phyloP scores from a whole-genome alignment of 306 rosid species.

The Pterocarpus santalinus region DNA sequence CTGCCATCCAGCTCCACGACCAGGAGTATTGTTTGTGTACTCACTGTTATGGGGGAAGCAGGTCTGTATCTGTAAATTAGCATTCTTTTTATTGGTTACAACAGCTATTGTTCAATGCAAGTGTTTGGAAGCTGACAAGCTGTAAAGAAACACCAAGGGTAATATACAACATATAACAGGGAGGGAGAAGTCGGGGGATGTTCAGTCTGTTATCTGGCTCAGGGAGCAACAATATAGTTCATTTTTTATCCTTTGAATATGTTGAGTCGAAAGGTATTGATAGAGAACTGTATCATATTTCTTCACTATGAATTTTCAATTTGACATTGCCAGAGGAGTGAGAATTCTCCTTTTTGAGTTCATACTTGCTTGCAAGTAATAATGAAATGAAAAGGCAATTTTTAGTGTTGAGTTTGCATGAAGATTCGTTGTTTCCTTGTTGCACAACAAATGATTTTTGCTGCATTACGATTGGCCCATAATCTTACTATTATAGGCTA shows the following conservation, averaged over 20 bases:
- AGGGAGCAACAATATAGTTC: slow-evolving; percentile 38
- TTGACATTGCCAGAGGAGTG: slow-evolving; percentile 41
- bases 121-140: slow-evolving; percentile 47
- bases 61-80: slow-evolving; percentile 53
- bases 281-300: slow-evolving; percentile 40
- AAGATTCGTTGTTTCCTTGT: not conserved
- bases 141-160: slow-evolving; percentile 55
- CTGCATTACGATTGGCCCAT: not conserved
- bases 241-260: slow-evolving; percentile 35
- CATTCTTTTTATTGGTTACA: slow-evolving; percentile 35
- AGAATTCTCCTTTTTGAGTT: slow-evolving; percentile 29
- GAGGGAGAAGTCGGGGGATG: slow-evolving; percentile 24
- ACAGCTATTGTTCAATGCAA: slow-evolving; percentile 33
- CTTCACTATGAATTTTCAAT: slow-evolving; percentile 33
- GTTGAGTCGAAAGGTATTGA: slow-evolving; percentile 20
- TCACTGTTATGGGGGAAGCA: slow-evolving; percentile 44
- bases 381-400: not conserved
- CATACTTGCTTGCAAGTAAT: slow-evolving; percentile 7
- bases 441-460: slow-evolving; percentile 10
- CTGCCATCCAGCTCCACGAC: slow-evolving; percentile 52
- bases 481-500: slow-evolving; percentile 2
- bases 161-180: slow-evolving; percentile 33
- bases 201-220: slow-evolving; percentile 23
- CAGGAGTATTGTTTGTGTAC: slow-evolving; percentile 35
- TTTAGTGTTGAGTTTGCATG: not conserved